A percentile compares a stretch with the other conserved stretches of the same genome.
Conservation (phyloP, 1,284 basidiomycete genomes). For the Marasmius sp. region DNA sequence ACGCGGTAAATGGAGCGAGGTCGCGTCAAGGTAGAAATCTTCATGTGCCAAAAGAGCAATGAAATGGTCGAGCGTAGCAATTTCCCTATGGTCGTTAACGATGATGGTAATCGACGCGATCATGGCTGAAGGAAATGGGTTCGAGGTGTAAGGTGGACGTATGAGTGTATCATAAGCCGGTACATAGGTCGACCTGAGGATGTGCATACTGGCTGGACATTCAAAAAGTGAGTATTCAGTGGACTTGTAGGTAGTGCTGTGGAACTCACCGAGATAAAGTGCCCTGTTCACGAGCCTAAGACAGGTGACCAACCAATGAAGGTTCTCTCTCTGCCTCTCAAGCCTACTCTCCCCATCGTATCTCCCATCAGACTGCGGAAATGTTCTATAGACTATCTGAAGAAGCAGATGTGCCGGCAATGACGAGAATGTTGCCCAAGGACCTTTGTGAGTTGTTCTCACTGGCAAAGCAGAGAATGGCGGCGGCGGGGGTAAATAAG, state of each 20-base stretch:
- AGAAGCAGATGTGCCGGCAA: conserved; percentile 52
- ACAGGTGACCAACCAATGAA: conserved; percentile 51
- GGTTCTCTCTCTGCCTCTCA: conserved; percentile 41
- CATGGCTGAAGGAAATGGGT: conserved; percentile 50
- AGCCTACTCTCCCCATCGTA: conserved; percentile 32
- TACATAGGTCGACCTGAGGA: conserved; percentile 57
- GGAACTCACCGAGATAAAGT: conserved; percentile 47
- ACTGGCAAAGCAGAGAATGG: conserved; percentile 10
- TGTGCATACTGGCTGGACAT: conserved; percentile 57
- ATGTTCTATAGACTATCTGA: conserved; percentile 50
- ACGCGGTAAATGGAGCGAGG: conserved; percentile 54
- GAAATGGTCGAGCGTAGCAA: conserved; percentile 53
- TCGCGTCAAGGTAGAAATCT: conserved; percentile 55
- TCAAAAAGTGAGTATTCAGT: background rate
- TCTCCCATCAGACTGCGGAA: conserved; percentile 34
- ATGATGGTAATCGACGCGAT: conserved; percentile 17
- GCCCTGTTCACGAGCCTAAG: conserved; percentile 49
- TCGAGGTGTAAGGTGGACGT: conserved; percentile 52
- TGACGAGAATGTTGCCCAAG: conserved; percentile 27
- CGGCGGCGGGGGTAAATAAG: conserved; percentile 17
- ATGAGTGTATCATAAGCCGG: conserved; percentile 47
- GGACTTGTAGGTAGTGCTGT: background rate
- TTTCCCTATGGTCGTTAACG: conserved; percentile 44
- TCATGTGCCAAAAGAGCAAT: conserved; percentile 57
- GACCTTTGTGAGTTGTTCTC: background rate